A percentile compares a stretch with the other conserved stretches of the same genome.
Evolutionary conservation across 176 grass and related monocot genomes (phyloP).

Genomic region (Bonia amplexicaulis): DNA sequence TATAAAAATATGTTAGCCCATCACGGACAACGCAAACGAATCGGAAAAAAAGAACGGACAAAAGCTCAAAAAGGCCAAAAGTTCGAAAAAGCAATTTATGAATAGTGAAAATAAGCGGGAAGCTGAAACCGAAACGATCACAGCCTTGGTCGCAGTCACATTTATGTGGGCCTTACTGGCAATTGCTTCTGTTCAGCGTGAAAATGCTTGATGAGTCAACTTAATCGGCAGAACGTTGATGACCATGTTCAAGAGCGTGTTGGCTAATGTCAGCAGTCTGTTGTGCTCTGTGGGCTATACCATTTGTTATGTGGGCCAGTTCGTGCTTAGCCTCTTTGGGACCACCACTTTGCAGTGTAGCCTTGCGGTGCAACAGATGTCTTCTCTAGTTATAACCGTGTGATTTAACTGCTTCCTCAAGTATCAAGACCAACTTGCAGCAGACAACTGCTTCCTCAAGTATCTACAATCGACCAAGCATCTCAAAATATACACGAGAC

Average conservation of each 20-base stretch:
- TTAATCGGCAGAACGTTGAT: conserved; percentile 61
- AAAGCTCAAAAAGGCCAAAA: too few species aligned
- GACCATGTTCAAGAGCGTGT: conserved; percentile 73
- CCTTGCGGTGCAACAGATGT: background rate
- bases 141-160: too few species aligned
- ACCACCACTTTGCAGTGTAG: background rate
- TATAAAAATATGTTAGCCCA: too few species aligned
- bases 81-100: too few species aligned
- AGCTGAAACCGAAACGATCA: too few species aligned
- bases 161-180: background rate
- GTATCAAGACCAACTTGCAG: too few species aligned
- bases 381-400: background rate
- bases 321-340: background rate
- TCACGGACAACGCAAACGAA: too few species aligned
- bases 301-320: background rate
- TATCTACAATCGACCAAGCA: background rate
- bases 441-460: background rate
- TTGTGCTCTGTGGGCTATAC: background rate
- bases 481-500: background rate
- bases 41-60: too few species aligned
- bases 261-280: background rate
- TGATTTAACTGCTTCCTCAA: background rate
- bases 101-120: too few species aligned
- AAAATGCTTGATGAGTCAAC: conserved; percentile 93
- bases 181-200: conserved; percentile 35